These are phyloP conservation scores for Dicorynia guianensis DNA, from an alignment of 306 rosid genomes.

Conservation along the genomic window DNA sequence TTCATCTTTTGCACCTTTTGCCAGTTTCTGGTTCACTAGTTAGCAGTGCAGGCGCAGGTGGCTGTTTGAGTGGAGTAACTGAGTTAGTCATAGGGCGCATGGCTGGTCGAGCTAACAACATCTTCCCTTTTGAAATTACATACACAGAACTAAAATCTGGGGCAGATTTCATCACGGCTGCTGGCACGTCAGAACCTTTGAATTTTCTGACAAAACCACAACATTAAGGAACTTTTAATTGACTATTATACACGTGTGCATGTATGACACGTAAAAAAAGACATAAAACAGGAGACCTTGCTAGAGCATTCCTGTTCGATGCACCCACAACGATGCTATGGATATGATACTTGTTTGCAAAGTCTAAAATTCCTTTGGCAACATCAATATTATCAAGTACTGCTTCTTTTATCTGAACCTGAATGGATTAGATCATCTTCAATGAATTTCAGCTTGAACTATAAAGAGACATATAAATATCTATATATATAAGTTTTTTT, in stretches of 20 bases:
- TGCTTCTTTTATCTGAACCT: conserved; percentile 75
- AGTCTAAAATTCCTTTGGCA: conserved; percentile 67
- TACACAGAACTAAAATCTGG: conserved; percentile 84
- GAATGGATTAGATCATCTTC: conserved; percentile 20
- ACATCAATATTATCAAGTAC: conserved; percentile 69
- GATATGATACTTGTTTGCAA: conserved; percentile 53
- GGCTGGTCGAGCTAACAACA: conserved; percentile 68
- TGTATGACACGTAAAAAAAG: not conserved
- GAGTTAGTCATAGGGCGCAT: conserved; percentile 57
- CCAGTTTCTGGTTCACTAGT: conserved; percentile 53
- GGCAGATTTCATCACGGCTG: conserved; percentile 61
- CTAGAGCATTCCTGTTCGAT: conserved; percentile 63
- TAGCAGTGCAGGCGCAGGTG: conserved; percentile 40
- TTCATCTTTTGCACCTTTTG: conserved; percentile 49
- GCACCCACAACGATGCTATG: conserved; percentile 77
- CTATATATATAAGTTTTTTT: too few species aligned
- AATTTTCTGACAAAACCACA: conserved; percentile 60
- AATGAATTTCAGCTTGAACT: not conserved
- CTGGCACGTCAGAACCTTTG: conserved; percentile 64
- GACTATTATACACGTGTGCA: not conserved
- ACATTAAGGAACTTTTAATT: conserved; percentile 19
- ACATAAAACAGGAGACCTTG: conserved; percentile 55
- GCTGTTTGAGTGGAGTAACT: conserved; percentile 52
- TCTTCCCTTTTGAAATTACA: conserved; percentile 85
- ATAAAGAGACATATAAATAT: too few species aligned